Conservation (phyloP, 1,139 yeast species). For the Pichia sp. region DNA sequence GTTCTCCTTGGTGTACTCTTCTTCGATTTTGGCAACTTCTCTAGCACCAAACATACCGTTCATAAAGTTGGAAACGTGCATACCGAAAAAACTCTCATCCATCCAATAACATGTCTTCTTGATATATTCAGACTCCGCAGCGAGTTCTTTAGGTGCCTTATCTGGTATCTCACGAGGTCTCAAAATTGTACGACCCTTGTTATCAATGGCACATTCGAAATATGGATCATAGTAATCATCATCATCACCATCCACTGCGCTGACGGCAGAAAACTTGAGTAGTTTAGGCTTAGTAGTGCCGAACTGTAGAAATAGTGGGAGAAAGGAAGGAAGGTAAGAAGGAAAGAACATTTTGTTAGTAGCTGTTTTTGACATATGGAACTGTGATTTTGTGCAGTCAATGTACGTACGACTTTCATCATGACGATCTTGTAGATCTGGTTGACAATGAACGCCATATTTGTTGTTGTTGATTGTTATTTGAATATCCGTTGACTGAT, state of each 20-base stretch:
- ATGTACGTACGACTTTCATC: slow-evolving; percentile 6
- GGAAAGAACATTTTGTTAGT: neutral
- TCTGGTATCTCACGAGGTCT: slow-evolving; percentile 4
- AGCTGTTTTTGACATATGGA: neutral
- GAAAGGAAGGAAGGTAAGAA: neutral
- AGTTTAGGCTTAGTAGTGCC: slow-evolving; percentile 8
- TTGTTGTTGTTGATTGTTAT: too few relatives aligned
- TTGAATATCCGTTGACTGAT: slow-evolving; percentile 1
- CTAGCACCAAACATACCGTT: slow-evolving; percentile 8
- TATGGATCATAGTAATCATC: slow-evolving; percentile 9
- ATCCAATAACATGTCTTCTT: slow-evolving; percentile 56
- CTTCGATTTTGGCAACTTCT: neutral
- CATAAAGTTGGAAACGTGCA: slow-evolving; percentile 21
- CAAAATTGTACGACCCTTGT: slow-evolving; percentile 1
- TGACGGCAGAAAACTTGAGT: slow-evolving; percentile 1
- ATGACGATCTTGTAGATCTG: slow-evolving; percentile 3
- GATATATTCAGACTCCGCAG: neutral
- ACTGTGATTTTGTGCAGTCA: too few relatives aligned
- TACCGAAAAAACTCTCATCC: slow-evolving; percentile 59
- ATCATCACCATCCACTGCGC: too few relatives aligned
- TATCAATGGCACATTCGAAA: slow-evolving; percentile 4
- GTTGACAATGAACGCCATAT: slow-evolving; percentile 7
- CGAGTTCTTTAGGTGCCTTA: slow-evolving; percentile 2
- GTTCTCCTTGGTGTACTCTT: slow-evolving; percentile 1
- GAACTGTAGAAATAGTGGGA: slow-evolving; percentile 1